Percentiles rank a stretch among this genome's conserved stretches.
Conservation (phyloP, 768 basidiomycete species). For the Lactifluus volemus region DNA sequence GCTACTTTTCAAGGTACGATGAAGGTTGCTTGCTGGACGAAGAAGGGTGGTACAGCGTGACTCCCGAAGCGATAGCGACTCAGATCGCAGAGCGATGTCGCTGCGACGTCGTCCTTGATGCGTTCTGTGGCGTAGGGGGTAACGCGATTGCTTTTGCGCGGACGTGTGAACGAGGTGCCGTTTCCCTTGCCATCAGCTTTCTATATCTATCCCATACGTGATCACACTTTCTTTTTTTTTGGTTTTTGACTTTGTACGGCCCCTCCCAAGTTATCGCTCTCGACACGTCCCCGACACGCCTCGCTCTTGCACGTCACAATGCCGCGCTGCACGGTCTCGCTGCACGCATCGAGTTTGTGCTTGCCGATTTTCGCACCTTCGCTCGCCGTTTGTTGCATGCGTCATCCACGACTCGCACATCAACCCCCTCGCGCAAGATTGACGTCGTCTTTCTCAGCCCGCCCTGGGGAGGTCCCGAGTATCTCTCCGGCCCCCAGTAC, state of each 20-base stretch:
- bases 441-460: constrained; percentile 92
- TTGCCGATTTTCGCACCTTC: constrained; percentile 78
- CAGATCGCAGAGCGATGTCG: constrained; percentile 92
- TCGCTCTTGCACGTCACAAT: constrained; percentile 89
- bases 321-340: constrained; percentile 91
- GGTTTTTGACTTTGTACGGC: background rate
- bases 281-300: constrained; percentile 75
- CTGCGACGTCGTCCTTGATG: constrained; percentile 78
- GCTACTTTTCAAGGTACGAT: constrained; percentile 74
- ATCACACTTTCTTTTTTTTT: too few relatives aligned
- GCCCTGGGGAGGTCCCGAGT: constrained; percentile 89
- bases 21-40: constrained; percentile 82
- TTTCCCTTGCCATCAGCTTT: background rate
- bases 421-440: constrained; percentile 39
- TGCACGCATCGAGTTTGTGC: constrained; percentile 90
- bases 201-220: background rate
- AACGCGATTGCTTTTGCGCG: constrained; percentile 96
- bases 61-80: constrained; percentile 84
- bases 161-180: constrained; percentile 87
- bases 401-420: background rate
- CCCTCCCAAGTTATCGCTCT: constrained; percentile 77
- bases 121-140: constrained; percentile 96
- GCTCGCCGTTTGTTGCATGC: constrained; percentile 37
- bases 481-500: constrained; percentile 52
- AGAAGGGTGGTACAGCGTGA: constrained; percentile 98